A percentile compares a stretch with the other conserved stretches of the same genome.
phyloP scores from a whole-genome alignment of 495 filamentous ascomycete species.

The Delitschia confertaspora region DNA sequence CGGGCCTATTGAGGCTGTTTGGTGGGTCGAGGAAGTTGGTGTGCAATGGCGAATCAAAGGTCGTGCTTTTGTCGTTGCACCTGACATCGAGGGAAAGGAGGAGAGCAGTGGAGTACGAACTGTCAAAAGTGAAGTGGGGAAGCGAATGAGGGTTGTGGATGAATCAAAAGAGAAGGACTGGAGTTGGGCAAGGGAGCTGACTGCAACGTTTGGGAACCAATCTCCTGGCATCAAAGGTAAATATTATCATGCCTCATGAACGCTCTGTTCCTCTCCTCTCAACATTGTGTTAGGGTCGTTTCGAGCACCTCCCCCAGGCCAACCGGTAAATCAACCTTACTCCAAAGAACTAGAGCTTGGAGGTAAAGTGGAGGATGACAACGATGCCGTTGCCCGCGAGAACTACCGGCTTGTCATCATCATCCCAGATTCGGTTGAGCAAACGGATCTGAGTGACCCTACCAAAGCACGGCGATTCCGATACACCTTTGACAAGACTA shows the following conservation, averaged over 20 bases:
- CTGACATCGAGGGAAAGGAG: constrained; percentile 45
- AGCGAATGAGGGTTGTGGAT: constrained; percentile 36
- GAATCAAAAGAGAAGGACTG: constrained; percentile 29
- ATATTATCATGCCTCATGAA: neutral
- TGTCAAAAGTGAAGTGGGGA: constrained; percentile 42
- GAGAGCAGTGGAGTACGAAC: constrained; percentile 41
- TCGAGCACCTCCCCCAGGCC: constrained; percentile 65
- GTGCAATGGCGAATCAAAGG: constrained; percentile 84
- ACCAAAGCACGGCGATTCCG: constrained; percentile 55
- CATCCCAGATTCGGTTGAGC: constrained; percentile 70
- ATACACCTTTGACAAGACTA: constrained; percentile 47
- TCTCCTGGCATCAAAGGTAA: constrained; percentile 50
- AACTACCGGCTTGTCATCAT: constrained; percentile 87
- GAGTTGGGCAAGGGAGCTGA: constrained; percentile 55
- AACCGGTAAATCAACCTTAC: constrained; percentile 41
- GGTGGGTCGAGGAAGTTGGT: constrained; percentile 62
- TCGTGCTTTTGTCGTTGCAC: constrained; percentile 47
- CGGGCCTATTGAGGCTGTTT: constrained; percentile 68
- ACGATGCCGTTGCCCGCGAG: constrained; percentile 57
- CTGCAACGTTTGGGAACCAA: constrained; percentile 80
- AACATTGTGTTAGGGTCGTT: constrained; percentile 49
- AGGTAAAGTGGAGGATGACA: constrained; percentile 57
- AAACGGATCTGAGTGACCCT: constrained; percentile 61
- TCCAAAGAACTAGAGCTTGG: constrained; percentile 50
- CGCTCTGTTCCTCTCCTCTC: neutral